A percentile compares a stretch with the other conserved stretches of the same genome.
Evolutionary conservation across 305 asterid species (phyloP).

Genomic region (Fraxinus nigra): DNA sequence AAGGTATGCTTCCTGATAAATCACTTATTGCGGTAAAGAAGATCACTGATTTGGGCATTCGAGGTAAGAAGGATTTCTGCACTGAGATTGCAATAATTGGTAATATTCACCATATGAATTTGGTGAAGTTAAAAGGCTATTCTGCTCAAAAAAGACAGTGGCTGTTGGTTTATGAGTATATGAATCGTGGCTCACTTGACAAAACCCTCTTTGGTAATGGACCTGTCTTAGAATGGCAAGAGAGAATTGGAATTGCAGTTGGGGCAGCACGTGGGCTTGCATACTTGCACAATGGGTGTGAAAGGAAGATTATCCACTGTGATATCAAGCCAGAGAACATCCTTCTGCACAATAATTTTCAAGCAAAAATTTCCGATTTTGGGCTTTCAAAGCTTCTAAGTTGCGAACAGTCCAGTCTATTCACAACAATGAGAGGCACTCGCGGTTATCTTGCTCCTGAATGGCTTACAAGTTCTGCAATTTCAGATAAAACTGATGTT

Average conservation of each 20-base stretch:
- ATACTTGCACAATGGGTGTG: conserved; percentile 53
- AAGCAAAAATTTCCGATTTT: conserved; percentile 59
- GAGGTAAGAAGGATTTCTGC: conserved; percentile 50
- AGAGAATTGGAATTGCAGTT: conserved; percentile 42
- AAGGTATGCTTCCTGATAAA: conserved; percentile 46
- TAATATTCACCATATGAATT: conserved; percentile 54
- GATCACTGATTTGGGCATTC: conserved; percentile 36
- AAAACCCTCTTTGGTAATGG: conserved; percentile 45
- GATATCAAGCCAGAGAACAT: conserved; percentile 74
- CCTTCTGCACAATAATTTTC: conserved; percentile 46
- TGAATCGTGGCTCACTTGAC: conserved; percentile 61
- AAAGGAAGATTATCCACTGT: conserved; percentile 57
- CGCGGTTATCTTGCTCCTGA: conserved; percentile 69
- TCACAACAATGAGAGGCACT: conserved; percentile 71
- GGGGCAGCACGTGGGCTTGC: conserved; percentile 66
- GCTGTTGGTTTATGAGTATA: conserved; percentile 58
- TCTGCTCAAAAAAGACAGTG: conserved; percentile 47
- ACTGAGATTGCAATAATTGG: conserved; percentile 59
- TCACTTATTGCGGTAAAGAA: conserved; percentile 54
- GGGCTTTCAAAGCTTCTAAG: conserved; percentile 58
- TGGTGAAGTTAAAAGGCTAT: conserved; percentile 55
- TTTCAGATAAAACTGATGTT: conserved; percentile 63
- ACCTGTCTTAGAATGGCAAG: conserved; percentile 51
- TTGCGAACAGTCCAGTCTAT: conserved; percentile 42
- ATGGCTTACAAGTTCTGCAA: conserved; percentile 61